phyloP scores from a whole-genome alignment of 345 rosid genomes.

The Lepidium didymum region DNA sequence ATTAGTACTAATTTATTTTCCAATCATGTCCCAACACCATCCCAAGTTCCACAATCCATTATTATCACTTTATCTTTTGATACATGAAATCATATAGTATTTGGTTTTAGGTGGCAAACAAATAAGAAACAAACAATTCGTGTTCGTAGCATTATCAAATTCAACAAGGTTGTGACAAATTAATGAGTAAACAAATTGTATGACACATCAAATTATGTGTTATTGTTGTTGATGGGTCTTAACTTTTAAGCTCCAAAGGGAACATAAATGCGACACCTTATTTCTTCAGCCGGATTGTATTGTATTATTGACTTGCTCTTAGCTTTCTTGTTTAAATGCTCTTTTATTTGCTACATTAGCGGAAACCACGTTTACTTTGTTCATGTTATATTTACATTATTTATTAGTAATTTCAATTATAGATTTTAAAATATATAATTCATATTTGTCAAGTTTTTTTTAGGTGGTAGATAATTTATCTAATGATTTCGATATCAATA shows the following conservation, averaged over 20 bases:
- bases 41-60: background rate
- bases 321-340: background rate
- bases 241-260: background rate
- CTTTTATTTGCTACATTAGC: constrained; percentile 19
- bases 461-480: no score
- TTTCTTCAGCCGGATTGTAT: background rate
- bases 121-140: background rate
- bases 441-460: no score
- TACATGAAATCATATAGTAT: background rate
- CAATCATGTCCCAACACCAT: background rate
- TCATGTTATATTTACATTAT: background rate
- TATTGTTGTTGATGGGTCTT: background rate
- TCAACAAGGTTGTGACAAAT: background rate
- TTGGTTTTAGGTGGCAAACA: background rate
- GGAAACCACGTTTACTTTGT: constrained; percentile 23
- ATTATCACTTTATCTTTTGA: background rate
- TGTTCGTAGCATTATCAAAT: background rate
- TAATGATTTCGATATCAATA: no score
- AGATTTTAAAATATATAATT: no score
- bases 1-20: background rate
- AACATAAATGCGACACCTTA: background rate
- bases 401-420: no score
- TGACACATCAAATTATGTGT: background rate
- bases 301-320: constrained; percentile 13
- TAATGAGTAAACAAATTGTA: background rate